These are phyloP conservation scores for Xylariales sp. DNA, from an alignment of 2,329 filamentous ascomycete genomes.

Conservation along the genomic window DNA sequence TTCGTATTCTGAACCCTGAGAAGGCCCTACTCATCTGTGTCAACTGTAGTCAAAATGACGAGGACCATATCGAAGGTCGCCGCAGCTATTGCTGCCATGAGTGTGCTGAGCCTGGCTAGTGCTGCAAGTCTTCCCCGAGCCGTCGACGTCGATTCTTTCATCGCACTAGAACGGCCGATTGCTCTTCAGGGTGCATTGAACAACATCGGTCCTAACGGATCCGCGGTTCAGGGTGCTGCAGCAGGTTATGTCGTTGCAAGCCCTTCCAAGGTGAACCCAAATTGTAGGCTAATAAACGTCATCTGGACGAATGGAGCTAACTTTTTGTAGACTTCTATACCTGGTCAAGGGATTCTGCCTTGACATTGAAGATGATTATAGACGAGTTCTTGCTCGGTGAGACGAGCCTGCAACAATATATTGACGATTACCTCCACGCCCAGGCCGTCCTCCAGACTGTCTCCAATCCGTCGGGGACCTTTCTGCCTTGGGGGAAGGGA, in stretches of 20 bases:
- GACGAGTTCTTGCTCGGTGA: conserved; percentile 47
- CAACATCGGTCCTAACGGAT: conserved; percentile 51
- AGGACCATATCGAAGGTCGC: not conserved
- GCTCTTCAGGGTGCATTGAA: conserved; percentile 47
- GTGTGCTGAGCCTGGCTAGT: conserved; percentile 11
- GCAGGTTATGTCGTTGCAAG: conserved; percentile 51
- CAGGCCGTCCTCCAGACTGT: conserved; percentile 49
- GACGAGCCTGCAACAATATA: conserved; percentile 35
- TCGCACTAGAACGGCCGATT: conserved; percentile 39
- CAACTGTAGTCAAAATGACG: not conserved
- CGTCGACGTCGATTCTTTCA: conserved; percentile 22
- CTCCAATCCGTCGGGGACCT: conserved; percentile 46
- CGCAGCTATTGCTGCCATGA: conserved; percentile 11
- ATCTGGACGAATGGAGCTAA: conserved; percentile 3
- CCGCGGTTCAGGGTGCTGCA: conserved; percentile 39
- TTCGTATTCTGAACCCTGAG: not conserved
- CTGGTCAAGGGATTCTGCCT: conserved; percentile 51
- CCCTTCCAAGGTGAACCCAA: conserved; percentile 46
- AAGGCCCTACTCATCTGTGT: not conserved
- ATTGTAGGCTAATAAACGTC: conserved; percentile 37
- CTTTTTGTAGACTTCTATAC: conserved; percentile 47
- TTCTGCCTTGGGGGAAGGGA: conserved; percentile 39
- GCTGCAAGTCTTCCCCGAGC: conserved; percentile 8
- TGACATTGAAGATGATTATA: conserved; percentile 47
- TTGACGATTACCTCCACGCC: conserved; percentile 48